Conservation (phyloP, 2,329 filamentous ascomycete species). For the Pseudocercospora fuligena region DNA sequence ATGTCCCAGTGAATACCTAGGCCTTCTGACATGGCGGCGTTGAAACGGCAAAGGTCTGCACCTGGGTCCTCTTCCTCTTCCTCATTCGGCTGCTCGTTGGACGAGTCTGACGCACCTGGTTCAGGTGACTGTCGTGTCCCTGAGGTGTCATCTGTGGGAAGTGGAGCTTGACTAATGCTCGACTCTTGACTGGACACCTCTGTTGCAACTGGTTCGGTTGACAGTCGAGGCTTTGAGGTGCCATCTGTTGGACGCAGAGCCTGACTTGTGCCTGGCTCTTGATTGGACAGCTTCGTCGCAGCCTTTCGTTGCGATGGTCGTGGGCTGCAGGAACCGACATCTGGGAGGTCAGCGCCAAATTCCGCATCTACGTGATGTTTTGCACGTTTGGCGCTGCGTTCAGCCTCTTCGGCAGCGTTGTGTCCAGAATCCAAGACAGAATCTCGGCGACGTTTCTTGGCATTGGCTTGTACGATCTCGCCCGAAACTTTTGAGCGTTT, state of each 20-base stretch:
- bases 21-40: not conserved
- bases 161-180: not conserved
- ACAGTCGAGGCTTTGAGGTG: not conserved
- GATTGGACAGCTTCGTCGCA: not conserved
- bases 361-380: not conserved
- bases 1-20: not conserved
- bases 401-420: not conserved
- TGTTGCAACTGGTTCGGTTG: not conserved
- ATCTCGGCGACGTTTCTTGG: not conserved
- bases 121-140: not conserved
- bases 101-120: not conserved
- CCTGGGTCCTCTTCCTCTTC: not conserved
- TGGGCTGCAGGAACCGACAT: not conserved
- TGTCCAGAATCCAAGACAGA: not conserved
- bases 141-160: not conserved
- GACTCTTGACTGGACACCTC: not conserved
- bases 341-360: not conserved
- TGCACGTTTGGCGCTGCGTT: not conserved
- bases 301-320: not conserved
- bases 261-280: not conserved
- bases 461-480: not conserved
- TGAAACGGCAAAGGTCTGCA: not conserved
- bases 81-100: not conserved
- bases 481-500: not conserved
- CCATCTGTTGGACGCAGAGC: not conserved